Evolutionary conservation across 2,329 filamentous ascomycete species (phyloP), one percentile per base, ranked within the genome.

Genomic region (Alternaria gaisen): DNA sequence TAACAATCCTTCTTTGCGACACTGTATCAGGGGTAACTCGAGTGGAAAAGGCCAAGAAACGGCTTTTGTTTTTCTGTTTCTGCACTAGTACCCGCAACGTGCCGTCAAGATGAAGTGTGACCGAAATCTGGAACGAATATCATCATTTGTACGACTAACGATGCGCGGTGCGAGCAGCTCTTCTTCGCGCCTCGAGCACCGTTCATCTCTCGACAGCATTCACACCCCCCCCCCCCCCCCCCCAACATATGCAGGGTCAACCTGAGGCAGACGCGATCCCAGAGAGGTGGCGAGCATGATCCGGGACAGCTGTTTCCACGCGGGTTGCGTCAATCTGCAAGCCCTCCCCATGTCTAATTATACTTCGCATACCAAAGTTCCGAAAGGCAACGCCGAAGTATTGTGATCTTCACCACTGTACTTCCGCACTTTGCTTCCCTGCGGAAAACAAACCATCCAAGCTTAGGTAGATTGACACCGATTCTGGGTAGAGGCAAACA

Each of bases 241-340:
- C 36, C 26, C 53, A 16, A 52, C 30, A 32, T 40, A 61, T 46
- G 40, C 55, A 54, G 55, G 44, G 38, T 51, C 30, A 54, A 48
- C 50, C 48, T 54, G 54, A 61, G 50, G 55, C 59, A 55, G 43
- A 42, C 36, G 43, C 43, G 11, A 42, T 28, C 48, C 44, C 34
- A 47, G 36, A 46, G 16, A 42, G 34, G 40, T 47, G 26, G 24
- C 18, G 28, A 40, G 52, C 48, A 61, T 48, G 32, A 51, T 46
- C 32, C 38, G 50, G 44, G n/a, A 51, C 46, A 30, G 22, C 5
- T 32, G 22, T 46, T 20, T 46, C 58, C 43, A 42, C 30, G 34
- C 53, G 38, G 12, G 22, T 46, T 30, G 53, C 42, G 41, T 55
- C 28, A 22, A 50, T 42, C 54, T 24, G 20, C 26, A 54, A 44